Base-by-base conservation (phyloP, 164 flowering plant species). In the Stephania cephalantha region DNA sequence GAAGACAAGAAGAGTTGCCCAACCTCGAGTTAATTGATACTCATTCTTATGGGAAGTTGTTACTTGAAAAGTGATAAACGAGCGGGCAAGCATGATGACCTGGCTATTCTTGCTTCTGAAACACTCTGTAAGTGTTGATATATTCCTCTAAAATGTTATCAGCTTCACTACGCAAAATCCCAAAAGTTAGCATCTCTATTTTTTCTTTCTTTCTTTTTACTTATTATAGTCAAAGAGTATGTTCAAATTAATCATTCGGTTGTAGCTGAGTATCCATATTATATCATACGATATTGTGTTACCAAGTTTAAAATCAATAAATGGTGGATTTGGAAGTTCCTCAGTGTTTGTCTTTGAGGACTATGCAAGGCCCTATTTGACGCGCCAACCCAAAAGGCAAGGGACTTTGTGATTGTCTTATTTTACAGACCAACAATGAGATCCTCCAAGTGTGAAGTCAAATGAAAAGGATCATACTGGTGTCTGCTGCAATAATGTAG, bases 91-190 rank as follows among this genome's bases (percentile, higher is more conserved):
- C 88, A 85, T 25, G 97, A 93, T 81, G 91, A 91, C 25, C 91
- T 92, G 45, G 73, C 81, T 30, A 77, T 90, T 82, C 97, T 93
- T 80, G 90, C 95, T 69, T 75, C 94, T 69, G 94, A 86, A 86
- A 93, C 95, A 61, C 84, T 76, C 29, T 80, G 80, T 79, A 22
- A 71, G 83, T 72, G 46, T 70, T 46, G 3, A 7, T 68, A 7
- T 31, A 6, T 13, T 35, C 25, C 48, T 76, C 20, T 46, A 2
- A 46, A 29, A 45, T 46, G 18, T 20, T 64, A 52, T 15, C 65
- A 58, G 6, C n/a, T 48, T 48, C 13, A 12, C 11, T 15, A 58
- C 15, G 65, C 65, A 58, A 17, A 35, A 35, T 35, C 42, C 42
- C 42, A 35, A 35, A 5, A 0, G 7, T 58, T 18, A 15, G 7